Conservation (phyloP, 768 basidiomycete genomes). For the Rhodotorula kratochvilovae region DNA sequence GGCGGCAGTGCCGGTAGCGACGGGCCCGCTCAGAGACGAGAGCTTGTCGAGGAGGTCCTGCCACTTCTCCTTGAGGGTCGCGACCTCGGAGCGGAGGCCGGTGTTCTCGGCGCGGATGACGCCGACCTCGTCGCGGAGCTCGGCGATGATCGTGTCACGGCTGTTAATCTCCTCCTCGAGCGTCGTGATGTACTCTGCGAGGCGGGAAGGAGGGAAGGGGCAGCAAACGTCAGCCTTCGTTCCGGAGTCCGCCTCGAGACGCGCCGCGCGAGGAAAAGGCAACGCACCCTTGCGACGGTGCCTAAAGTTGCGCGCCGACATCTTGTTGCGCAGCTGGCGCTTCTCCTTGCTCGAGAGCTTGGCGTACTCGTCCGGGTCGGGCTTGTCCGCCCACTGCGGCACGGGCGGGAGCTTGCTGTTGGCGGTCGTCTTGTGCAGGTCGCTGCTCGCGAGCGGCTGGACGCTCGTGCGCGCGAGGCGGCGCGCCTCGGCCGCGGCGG, state of each 20-base stretch:
- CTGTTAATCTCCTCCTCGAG: constrained; percentile 91
- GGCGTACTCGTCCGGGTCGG: constrained; percentile 85
- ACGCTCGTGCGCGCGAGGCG: constrained; percentile 27
- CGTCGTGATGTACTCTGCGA: constrained; percentile 77
- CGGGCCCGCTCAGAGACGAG: constrained; percentile 1
- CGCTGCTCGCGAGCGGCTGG: constrained; percentile 18
- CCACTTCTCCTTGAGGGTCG: constrained; percentile 48
- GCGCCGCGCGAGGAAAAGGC: no score
- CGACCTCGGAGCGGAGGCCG: constrained; percentile 47
- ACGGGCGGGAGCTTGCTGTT: constrained; percentile 36
- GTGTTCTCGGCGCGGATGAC: constrained; percentile 31
- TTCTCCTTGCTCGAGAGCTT: constrained; percentile 96
- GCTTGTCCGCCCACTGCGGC: constrained; percentile 52
- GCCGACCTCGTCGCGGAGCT: constrained; percentile 40
- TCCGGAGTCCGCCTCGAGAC: no score
- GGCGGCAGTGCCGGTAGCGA: background rate
- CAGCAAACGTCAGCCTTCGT: no score
- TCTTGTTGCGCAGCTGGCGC: constrained; percentile 92
- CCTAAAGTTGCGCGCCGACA: constrained; percentile 52
- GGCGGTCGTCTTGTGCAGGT: constrained; percentile 29
- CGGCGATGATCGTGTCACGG: constrained; percentile 73
- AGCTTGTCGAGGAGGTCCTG: constrained; percentile 43
- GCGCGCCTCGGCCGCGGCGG: background rate
- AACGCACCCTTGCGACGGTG: constrained; percentile 50
- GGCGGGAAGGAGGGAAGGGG: no score